Conservation (phyloP, 2,329 filamentous ascomycete genomes). For the Trichoderma polysporum region DNA sequence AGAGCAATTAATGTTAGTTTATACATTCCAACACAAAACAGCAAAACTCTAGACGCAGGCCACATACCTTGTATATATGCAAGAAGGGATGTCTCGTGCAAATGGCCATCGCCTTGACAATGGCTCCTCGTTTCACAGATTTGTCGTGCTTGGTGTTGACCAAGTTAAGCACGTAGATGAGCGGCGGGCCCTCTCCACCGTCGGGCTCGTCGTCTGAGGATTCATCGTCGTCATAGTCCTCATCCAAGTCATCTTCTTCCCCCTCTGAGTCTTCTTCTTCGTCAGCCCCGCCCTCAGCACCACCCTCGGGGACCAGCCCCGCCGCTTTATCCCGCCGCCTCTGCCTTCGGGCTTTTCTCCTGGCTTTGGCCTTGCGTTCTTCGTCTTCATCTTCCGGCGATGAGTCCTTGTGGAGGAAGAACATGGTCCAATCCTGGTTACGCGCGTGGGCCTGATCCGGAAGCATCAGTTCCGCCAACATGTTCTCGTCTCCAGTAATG, state of each 20-base stretch:
- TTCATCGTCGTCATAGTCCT: slow-evolving; percentile 51
- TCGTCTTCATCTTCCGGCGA: slow-evolving; percentile 79
- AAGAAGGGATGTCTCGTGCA: slow-evolving; percentile 96
- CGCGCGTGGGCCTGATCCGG: slow-evolving; percentile 94
- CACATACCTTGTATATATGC: slow-evolving; percentile 89
- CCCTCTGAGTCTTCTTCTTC: slow-evolving; percentile 51
- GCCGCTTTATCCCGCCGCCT: slow-evolving; percentile 52
- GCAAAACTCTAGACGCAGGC: slow-evolving; percentile 17
- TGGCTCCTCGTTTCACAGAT: slow-evolving; percentile 84
- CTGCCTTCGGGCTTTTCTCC: slow-evolving; percentile 51
- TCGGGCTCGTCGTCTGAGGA: slow-evolving; percentile 64
- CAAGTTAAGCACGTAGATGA: slow-evolving; percentile 95
- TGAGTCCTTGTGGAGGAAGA: slow-evolving; percentile 95
- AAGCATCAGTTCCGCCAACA: slow-evolving; percentile 97
- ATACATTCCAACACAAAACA: neutral
- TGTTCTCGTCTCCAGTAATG: slow-evolving; percentile 95
- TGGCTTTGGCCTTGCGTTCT: slow-evolving; percentile 59
- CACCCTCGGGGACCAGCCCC: slow-evolving; percentile 48
- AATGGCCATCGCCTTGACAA: slow-evolving; percentile 98
- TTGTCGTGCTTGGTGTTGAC: slow-evolving; percentile 98
- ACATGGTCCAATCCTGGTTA: slow-evolving; percentile 98
- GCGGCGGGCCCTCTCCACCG: slow-evolving; percentile 76
- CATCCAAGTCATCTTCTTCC: slow-evolving; percentile 50
- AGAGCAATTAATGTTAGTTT: slow-evolving; percentile 23
- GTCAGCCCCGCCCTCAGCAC: slow-evolving; percentile 43